A percentile compares a stretch with the other conserved stretches of the same genome.
Evolutionary conservation across 257 asterid species (phyloP).

Genomic region (Buddleja alternifolia): DNA sequence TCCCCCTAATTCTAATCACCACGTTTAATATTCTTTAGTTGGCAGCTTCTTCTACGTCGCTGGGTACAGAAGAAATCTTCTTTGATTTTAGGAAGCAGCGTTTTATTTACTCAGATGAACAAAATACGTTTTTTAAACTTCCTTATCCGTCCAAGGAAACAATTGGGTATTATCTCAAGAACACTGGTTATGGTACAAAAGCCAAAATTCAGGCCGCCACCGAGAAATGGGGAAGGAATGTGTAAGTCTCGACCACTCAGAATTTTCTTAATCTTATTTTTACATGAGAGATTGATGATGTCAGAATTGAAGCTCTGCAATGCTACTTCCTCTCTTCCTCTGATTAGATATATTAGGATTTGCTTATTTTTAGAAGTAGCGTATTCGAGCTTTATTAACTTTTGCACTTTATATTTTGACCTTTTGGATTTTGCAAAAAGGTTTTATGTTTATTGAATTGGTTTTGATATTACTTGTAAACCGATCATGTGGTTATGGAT

Average conservation of each 20-base stretch:
- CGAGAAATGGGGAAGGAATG: conserved; percentile 98
- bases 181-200: conserved; percentile 91
- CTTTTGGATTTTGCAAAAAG: background rate
- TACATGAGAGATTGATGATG: conserved; percentile 25
- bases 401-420: background rate
- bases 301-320: conserved; percentile 9
- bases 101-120: conserved; percentile 77
- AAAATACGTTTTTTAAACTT: conserved; percentile 73
- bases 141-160: conserved; percentile 94
- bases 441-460: conserved; percentile 1
- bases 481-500: conserved; percentile 11
- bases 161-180: conserved; percentile 83
- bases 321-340: conserved; percentile 10
- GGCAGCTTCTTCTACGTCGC: conserved; percentile 63
- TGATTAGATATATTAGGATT: background rate
- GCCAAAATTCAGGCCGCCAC: conserved; percentile 78
- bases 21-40: conserved; percentile 49
- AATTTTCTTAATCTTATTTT: conserved; percentile 15
- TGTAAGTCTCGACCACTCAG: conserved; percentile 56
- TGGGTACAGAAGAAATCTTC: conserved; percentile 73
- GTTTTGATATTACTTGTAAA: conserved; percentile 6
- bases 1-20: conserved; percentile 30
- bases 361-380: background rate
- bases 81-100: conserved; percentile 96
- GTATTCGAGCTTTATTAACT: conserved; percentile 11